phyloP scores from a whole-genome alignment of 257 asterid species.

The Jacaranda mimosifolia region DNA sequence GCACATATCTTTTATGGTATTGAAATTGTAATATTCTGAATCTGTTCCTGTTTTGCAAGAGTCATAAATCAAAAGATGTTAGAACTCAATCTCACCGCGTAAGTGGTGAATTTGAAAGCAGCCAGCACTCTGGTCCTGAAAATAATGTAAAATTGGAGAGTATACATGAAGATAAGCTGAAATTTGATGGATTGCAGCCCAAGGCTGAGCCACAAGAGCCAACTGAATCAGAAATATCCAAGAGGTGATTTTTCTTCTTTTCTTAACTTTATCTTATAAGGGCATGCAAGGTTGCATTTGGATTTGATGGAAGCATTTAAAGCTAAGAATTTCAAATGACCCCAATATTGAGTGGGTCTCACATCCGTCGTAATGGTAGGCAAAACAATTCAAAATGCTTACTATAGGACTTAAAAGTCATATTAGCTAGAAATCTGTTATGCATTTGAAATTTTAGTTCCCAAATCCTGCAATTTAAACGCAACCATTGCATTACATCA shows the following conservation, averaged over 20 bases:
- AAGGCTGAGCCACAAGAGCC: slow-evolving; percentile 48
- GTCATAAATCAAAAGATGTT: slow-evolving; percentile 36
- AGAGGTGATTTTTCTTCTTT: slow-evolving; percentile 49
- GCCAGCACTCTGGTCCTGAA: slow-evolving; percentile 38
- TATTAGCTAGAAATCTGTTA: slow-evolving; percentile 6
- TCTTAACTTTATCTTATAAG: not conserved
- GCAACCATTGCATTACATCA: not conserved
- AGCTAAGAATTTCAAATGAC: not conserved
- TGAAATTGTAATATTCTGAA: not conserved
- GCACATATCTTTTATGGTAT: slow-evolving; percentile 16
- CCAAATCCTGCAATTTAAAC: not conserved
- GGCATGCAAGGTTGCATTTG: not conserved
- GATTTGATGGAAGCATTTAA: not conserved
- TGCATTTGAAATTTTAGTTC: not conserved
- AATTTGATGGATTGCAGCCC: slow-evolving; percentile 37
- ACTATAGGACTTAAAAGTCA: not conserved
- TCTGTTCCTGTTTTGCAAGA: slow-evolving; percentile 45
- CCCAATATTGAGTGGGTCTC: not conserved
- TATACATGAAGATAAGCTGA: slow-evolving; percentile 32
- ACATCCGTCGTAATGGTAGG: slow-evolving; percentile 6
- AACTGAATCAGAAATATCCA: slow-evolving; percentile 36
- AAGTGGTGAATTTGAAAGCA: slow-evolving; percentile 36
- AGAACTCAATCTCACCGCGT: slow-evolving; percentile 33
- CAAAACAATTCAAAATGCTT: not conserved
- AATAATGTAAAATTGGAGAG: slow-evolving; percentile 44